Conservation (phyloP, 768 basidiomycete genomes). For the Dictyophora rubrovolvata region DNA sequence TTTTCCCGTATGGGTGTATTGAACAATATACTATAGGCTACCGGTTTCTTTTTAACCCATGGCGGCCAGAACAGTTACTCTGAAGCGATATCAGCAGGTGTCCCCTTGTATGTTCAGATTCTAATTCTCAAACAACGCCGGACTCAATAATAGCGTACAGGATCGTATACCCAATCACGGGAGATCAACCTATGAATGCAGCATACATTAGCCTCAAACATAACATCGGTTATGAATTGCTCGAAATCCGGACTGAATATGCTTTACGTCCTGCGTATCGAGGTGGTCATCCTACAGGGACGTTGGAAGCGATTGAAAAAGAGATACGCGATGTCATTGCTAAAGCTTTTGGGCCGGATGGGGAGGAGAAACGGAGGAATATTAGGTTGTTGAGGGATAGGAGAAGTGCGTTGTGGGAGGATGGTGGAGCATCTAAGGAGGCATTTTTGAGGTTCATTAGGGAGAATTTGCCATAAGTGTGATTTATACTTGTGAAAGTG, state of each 20-base stretch:
- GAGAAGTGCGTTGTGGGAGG: conserved; percentile 1
- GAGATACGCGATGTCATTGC: conserved; percentile 14
- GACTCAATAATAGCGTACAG: background rate
- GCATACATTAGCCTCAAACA: background rate
- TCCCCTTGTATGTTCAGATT: conserved; percentile 14
- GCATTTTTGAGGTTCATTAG: too few relatives aligned
- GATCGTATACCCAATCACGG: background rate
- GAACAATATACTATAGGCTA: conserved; percentile 10
- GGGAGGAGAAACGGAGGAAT: conserved; percentile 15
- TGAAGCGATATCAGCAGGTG: conserved; percentile 14
- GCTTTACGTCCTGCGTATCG: conserved; percentile 12
- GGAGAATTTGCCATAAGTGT: too few relatives aligned
- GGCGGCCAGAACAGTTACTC: conserved; percentile 17
- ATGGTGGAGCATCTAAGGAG: background rate
- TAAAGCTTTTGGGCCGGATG: conserved; percentile 17
- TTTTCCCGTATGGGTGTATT: background rate
- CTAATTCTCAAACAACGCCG: conserved; percentile 3
- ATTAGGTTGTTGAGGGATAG: conserved; percentile 9
- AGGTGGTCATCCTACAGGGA: conserved; percentile 12
- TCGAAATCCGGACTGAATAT: conserved; percentile 14
- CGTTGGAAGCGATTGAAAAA: conserved; percentile 12
- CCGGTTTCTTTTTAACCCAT: conserved; percentile 19
- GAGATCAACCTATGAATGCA: background rate
- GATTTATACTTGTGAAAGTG: too few relatives aligned
- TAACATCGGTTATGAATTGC: conserved; percentile 1